Evolutionary conservation across 2,329 filamentous ascomycete genomes (phyloP).

Genomic region (Aspergillus sp.): DNA sequence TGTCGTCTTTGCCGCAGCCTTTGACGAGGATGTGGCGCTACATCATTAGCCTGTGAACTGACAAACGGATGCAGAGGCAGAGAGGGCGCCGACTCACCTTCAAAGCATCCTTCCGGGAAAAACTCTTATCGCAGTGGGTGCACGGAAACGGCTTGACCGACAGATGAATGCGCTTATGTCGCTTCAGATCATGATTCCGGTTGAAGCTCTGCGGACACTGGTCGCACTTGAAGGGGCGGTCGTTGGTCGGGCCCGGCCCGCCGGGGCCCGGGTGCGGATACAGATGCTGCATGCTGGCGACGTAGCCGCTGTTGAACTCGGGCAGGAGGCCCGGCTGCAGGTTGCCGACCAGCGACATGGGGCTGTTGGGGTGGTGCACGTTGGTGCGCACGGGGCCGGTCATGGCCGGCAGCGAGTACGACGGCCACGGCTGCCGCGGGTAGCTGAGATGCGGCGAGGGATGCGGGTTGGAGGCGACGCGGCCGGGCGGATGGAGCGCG

Average conservation of each 20-base stretch:
- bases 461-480: conserved; percentile 41
- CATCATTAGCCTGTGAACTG: neutral
- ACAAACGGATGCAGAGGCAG: too few relatives aligned
- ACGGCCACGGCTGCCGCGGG: conserved; percentile 46
- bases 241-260: conserved; percentile 58
- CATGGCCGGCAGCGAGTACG: conserved; percentile 62
- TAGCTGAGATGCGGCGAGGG: conserved; percentile 32
- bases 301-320: conserved; percentile 61
- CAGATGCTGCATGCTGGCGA: conserved; percentile 58
- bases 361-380: conserved; percentile 69
- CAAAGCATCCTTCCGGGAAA: conserved; percentile 91
- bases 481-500: conserved; percentile 46
- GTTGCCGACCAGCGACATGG: conserved; percentile 68
- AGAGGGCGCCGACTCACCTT: conserved; percentile 63
- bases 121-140: conserved; percentile 88
- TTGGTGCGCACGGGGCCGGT: conserved; percentile 73
- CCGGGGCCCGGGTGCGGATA: conserved; percentile 60
- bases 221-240: conserved; percentile 93
- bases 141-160: conserved; percentile 96
- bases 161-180: conserved; percentile 92
- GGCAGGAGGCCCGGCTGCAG: conserved; percentile 57
- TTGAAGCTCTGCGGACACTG: conserved; percentile 92
- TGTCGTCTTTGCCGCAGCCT: conserved; percentile 58
- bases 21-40: conserved; percentile 68
- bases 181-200: conserved; percentile 91